Evolutionary conservation across 352 stramenopile species (phyloP), one percentile per base, ranked within the genome.

Genomic region (Phytophthora ramorum): DNA sequence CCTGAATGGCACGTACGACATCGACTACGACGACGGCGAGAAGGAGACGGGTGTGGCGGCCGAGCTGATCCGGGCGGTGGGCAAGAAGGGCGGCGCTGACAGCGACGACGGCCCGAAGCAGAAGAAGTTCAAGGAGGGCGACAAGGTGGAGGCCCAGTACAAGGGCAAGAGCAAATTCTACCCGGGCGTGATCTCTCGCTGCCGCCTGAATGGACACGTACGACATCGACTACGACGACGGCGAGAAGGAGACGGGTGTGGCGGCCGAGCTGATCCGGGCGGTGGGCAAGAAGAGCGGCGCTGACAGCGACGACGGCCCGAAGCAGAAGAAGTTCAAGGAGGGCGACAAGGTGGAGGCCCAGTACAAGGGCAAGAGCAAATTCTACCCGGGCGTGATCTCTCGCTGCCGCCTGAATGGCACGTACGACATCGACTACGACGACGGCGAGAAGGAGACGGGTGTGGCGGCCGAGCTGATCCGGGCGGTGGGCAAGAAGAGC

Each of bases 401-500:
- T 4, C 53, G 53, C 40, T 60, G 53, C 53, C 53, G 53, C 28
- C 53, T 60, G 40, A 60, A 60, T 40, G 53, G 53, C 53, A 60
- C 53, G 53, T 60, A 60, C 53, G 53, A 60, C 41, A 60, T 60
- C 53, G 53, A 60, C 53, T 60, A 60, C 53, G 53, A 60, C 14
- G 53, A 60, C 40, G 53, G 53, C 26, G 53, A 60, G 53, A 60
- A 60, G 53, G 53, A 60, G 53, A 60, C 53, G 38, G 53, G 53
- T 60, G 40, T 60, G 41, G 53, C 53, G 26, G 53, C 53, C 53
- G 53, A 60, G 40, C 41, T 52, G 41, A 60, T 60, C 53, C 40
- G 53, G 26, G 46, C 19, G 40, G 0, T 52, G 40, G 53, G 16
- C 53, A 52, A 60, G 53, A 60, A 60, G 53, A 8, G 40, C 16